These are phyloP conservation scores for Tylopilus orsonianus DNA, from an alignment of 1,284 basidiomycete genomes.

Conservation along the genomic window DNA sequence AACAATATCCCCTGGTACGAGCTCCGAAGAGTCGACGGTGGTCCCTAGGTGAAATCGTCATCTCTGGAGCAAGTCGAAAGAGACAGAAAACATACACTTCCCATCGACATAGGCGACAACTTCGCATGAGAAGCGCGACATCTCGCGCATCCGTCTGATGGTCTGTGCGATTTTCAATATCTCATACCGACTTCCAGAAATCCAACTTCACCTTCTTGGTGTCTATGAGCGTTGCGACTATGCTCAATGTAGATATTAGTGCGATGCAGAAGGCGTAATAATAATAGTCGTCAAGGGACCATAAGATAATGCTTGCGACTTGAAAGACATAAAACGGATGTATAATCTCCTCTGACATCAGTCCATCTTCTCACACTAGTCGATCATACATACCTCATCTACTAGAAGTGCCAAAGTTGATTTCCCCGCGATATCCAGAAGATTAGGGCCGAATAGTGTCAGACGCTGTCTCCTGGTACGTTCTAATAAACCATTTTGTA, in stretches of 20 bases:
- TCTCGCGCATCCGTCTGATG: conserved; percentile 91
- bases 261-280: conserved; percentile 99
- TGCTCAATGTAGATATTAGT: conserved; percentile 86
- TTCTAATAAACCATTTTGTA: conserved; percentile 64
- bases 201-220: conserved; percentile 72
- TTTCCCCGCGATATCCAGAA: conserved; percentile 91
- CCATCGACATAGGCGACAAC: conserved; percentile 76
- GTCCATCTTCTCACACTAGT: background rate
- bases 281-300: conserved; percentile 94
- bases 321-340: conserved; percentile 99
- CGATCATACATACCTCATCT: conserved; percentile 69
- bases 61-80: background rate
- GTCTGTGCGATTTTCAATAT: conserved; percentile 52
- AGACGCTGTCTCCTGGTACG: conserved; percentile 62
- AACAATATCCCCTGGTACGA: conserved; percentile 94
- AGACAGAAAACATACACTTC: conserved; percentile 55
- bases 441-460: conserved; percentile 82
- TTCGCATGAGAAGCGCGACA: conserved; percentile 90
- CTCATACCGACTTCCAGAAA: background rate
- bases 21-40: conserved; percentile 70
- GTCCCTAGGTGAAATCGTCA: conserved; percentile 51
- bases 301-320: conserved; percentile 92
- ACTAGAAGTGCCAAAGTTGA: conserved; percentile 79
- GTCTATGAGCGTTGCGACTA: conserved; percentile 87
- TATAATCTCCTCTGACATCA: conserved; percentile 48